Conservation (phyloP, 176 grass and related monocot genomes). For the Dactylis glomerata region DNA sequence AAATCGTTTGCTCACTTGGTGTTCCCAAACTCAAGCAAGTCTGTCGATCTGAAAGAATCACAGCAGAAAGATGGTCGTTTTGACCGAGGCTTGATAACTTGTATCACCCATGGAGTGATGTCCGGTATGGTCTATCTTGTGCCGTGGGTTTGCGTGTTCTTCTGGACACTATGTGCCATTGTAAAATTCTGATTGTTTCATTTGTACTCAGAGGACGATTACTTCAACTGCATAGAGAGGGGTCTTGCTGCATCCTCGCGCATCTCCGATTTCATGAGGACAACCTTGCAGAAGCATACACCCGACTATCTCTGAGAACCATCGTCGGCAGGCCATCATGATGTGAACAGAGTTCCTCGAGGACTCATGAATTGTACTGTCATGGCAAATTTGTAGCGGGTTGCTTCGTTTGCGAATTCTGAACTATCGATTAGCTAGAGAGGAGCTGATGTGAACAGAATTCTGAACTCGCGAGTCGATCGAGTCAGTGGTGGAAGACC, state of each 20-base stretch:
- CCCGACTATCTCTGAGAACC: conserved; percentile 17
- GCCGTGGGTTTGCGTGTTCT: not conserved
- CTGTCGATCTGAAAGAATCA: conserved; percentile 31
- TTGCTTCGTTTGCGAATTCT: too few relatives aligned
- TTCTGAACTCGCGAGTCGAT: too few relatives aligned
- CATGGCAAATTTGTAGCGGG: not conserved
- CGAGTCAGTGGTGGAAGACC: too few relatives aligned
- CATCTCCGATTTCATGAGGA: conserved; percentile 83
- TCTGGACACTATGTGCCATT: not conserved
- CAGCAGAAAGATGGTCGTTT: conserved; percentile 48
- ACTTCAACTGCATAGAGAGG: conserved; percentile 73
- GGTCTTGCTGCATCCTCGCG: conserved; percentile 58
- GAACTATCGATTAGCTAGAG: too few relatives aligned
- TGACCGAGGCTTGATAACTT: conserved; percentile 66
- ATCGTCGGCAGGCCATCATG: not conserved
- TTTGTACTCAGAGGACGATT: conserved; percentile 41
- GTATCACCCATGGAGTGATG: conserved; percentile 60
- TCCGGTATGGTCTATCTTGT: conserved; percentile 35
- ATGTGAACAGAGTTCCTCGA: not conserved
- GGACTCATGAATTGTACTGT: not conserved
- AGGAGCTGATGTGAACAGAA: too few relatives aligned
- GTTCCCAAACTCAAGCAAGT: conserved; percentile 71
- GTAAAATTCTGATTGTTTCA: not conserved
- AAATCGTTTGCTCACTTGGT: conserved; percentile 81
- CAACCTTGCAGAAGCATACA: conserved; percentile 48